Evolutionary conservation across 164 flowering plant genomes (phyloP).

Genomic region (Cinnamomum chago): DNA sequence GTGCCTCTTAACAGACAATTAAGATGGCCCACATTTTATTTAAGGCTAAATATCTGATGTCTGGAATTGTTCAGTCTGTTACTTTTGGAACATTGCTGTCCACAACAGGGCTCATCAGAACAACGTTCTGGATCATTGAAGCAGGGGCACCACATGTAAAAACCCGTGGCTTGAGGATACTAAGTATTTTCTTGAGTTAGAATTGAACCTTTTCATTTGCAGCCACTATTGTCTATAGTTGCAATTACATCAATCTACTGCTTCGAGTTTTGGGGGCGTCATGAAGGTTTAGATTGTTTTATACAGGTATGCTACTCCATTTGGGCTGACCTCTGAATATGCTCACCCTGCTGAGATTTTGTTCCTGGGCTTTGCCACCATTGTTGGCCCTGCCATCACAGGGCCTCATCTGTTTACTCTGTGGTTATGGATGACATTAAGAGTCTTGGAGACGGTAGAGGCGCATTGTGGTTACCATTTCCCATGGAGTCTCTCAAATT

Average conservation of each 20-base stretch:
- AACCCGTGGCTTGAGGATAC: not conserved
- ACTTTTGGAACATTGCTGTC: not conserved
- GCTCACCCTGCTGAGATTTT: conserved; percentile 99
- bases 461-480: conserved; percentile 99
- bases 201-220: not conserved
- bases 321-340: conserved; percentile 98
- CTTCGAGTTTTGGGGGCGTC: not conserved
- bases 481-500: conserved; percentile 94
- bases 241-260: not conserved
- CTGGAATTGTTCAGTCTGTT: not conserved
- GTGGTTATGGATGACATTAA: conserved; percentile 93
- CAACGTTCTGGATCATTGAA: not conserved
- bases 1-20: not conserved
- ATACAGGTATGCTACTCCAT: conserved; percentile 93
- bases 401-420: conserved; percentile 93
- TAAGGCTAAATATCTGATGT: not conserved
- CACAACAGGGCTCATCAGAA: not conserved
- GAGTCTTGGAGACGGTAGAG: conserved; percentile 98
- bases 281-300: not conserved
- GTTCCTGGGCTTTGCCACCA: conserved; percentile 97
- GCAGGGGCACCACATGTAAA: not conserved
- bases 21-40: not conserved
- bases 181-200: not conserved
- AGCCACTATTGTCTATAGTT: not conserved
- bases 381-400: conserved; percentile 93